Evolutionary conservation across 2,329 filamentous ascomycete genomes (phyloP), one percentile per base, ranked within the genome.

Genomic region (Aspergillus jensenii): DNA sequence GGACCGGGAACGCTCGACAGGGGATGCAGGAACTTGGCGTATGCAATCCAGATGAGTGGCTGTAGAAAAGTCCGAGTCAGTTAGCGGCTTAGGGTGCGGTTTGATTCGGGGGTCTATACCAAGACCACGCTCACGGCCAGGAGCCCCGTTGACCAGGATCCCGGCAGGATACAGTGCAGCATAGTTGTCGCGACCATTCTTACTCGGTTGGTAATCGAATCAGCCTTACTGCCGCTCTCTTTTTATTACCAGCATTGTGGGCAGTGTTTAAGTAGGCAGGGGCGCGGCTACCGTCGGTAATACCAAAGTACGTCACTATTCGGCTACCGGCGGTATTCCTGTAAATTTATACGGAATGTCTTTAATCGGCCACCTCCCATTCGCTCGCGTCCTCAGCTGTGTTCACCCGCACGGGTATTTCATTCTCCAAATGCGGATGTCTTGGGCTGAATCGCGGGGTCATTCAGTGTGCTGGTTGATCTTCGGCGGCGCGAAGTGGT

Each of bases 1-100:
- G 71, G 71, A 0, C 74, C 74, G 3, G 66, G 63, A 15, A 75
- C 70, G 21, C 56, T 64, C 8, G 65, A 68, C 3, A 76, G 65
- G 1, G 72, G 72, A 52, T 75, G 73, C 23, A 76, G 58, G 53
- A 74, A 63, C n/a, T 69, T 68, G 55, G 74, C 73, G 57, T 75
- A 74, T 31, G 66, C 37, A n/a, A 61, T 50, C 45, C 72, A 74
- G 23, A 59, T 25, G 21, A 39, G 6, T 11, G 57, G 47, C 61
- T 63, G 21, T 3, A 35, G 6, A n/a, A 37, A 43, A 1, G 33
- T 35, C 6, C 35, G 14, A 23, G 31, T 54, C 25, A 48, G 31
- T 44, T 19, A 33, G 23, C 23, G 49, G 19, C 8, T 27, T 27
- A 6, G 19, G 2, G 23, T 11, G 27, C 14, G 8, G 27, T 25